Base-by-base conservation (phyloP, 2,329 filamentous ascomycete species). In the Diplodia corticola region DNA sequence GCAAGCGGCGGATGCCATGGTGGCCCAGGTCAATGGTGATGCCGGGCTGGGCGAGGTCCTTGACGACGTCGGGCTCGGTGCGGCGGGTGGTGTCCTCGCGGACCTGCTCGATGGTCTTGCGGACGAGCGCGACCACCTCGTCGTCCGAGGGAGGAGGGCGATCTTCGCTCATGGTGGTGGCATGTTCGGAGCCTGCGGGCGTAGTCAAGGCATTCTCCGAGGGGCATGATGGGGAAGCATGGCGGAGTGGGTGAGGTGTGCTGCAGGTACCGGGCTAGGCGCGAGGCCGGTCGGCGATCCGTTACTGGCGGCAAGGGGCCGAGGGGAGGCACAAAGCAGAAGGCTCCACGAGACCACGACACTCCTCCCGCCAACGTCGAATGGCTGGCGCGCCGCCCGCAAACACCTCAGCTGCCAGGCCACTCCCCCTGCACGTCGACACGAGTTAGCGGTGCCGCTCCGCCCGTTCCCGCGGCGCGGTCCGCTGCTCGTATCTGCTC, bases 11-110 rank as follows among this genome's bases (percentile, higher is more conserved):
- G 51, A 93, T 92, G 73, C 87, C 88, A 78, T 89, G 90, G 72
- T 90, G 88, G 76, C 90, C 91, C 69, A 93, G 79, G 77, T 93
- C 90, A 71, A 94, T 89, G 35, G 91, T 93, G 67, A 92, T 86
- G 67, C 91, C 91, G 1, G 88, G 87, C 73, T 88, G 75, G 83
- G 87, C 69, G 69, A 77, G 86, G 82, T 68, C 84, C 82, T 73
- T 72, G 20, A 61, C 67, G 68, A 83, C 85, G 74, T 90, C 88
- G 59, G 82, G 85, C 71, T 73, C 75, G 64, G 73, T 73, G 30
- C 75, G 76, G 67, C 78, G 75, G 69, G 84, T 83, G 70, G 89
- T 88, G 74, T 89, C 89, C 70, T 88, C 84, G 67, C 89, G 80
- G 64, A 89, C 89, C 71, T 83, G 84, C 69, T 85, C 84, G 84